Evolutionary conservation across 2,329 filamentous ascomycete genomes (phyloP), one percentile per base, ranked within the genome.

Genomic region (Fusarium transvaalense): DNA sequence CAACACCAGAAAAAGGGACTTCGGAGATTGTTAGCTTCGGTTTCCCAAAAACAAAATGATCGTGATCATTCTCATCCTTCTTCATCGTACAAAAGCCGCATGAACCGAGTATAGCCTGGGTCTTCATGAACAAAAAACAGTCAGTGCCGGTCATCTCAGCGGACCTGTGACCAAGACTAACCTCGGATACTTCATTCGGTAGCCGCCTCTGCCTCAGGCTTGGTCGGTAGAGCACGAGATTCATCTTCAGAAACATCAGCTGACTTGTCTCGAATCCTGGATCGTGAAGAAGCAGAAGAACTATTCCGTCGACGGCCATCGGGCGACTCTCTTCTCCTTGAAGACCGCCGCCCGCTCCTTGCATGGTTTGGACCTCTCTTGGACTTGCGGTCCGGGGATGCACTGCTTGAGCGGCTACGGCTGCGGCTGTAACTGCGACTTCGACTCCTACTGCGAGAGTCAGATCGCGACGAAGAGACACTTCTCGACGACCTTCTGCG

Each of bases 231-330:
- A 27, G 65, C 69, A 67, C 61, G 64, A 56, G 69, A 47, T 64
- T 74, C 73, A 74, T 76, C 77, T 78, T 78, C 73, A 68, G 68
- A 83, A 84, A 78, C 79, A 87, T 89, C 86, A 88, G 84, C 85
- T 77, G 82, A 83, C 79, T 80, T 86, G 78, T 82, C 78, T 80
- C 80, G 83, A 75, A 77, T 77, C 76, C 80, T 82, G 77, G 83
- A 81, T 75, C 79, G 78, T 77, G 83, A 83, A 75, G 85, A 85
- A 76, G 81, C 81, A 67, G 85, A 85, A 68, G 86, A 86, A 68
- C 80, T 81, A 76, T 82, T 86, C 71, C 81, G 81, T 76, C 83
- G 84, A 69, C 81, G 82, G 46, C 56, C 66, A 31, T 51, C 52
- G 17, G 62, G 61, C 51, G 66, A 64, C 47, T 66, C 66, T 32